Percentiles rank a stretch among this genome's conserved stretches.
phyloP scores from a whole-genome alignment of 2,329 filamentous ascomycete genomes.

The Stemphylium vesicarium region DNA sequence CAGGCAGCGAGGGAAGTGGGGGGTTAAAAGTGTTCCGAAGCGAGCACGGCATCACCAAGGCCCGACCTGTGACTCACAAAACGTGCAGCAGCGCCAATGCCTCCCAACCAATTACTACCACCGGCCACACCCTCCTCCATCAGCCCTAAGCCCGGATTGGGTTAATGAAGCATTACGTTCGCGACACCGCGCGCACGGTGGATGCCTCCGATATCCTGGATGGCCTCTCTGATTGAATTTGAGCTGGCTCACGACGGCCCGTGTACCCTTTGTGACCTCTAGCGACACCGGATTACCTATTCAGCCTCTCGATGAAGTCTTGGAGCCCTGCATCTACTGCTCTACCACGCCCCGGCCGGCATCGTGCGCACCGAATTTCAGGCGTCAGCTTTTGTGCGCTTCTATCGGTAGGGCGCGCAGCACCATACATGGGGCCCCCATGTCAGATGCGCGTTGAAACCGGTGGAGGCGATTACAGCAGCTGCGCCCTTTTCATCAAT shows the following conservation, averaged over 20 bases:
- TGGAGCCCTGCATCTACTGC: background rate
- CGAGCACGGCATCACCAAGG: constrained; percentile 22
- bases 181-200: constrained; percentile 1
- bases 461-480: constrained; percentile 35
- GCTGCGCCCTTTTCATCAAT: constrained; percentile 32
- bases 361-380: constrained; percentile 8
- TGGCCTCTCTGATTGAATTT: background rate
- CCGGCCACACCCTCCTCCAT: constrained; percentile 11
- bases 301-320: background rate
- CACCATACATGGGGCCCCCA: constrained; percentile 25
- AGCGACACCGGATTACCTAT: background rate
- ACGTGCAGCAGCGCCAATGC: constrained; percentile 21
- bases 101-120: constrained; percentile 14
- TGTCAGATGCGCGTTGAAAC: constrained; percentile 31
- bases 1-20: constrained; percentile 40
- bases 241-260: background rate
- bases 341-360: background rate
- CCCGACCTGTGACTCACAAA: constrained; percentile 27
- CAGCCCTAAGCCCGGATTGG: constrained; percentile 20
- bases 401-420: constrained; percentile 36
- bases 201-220: background rate
- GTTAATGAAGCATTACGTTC: constrained; percentile 7
- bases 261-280: background rate
- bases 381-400: constrained; percentile 29
- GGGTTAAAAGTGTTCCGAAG: constrained; percentile 32